Evolutionary conservation across 495 filamentous ascomycete species (phyloP).

Genomic region (Barbatosphaeria neglecta): DNA sequence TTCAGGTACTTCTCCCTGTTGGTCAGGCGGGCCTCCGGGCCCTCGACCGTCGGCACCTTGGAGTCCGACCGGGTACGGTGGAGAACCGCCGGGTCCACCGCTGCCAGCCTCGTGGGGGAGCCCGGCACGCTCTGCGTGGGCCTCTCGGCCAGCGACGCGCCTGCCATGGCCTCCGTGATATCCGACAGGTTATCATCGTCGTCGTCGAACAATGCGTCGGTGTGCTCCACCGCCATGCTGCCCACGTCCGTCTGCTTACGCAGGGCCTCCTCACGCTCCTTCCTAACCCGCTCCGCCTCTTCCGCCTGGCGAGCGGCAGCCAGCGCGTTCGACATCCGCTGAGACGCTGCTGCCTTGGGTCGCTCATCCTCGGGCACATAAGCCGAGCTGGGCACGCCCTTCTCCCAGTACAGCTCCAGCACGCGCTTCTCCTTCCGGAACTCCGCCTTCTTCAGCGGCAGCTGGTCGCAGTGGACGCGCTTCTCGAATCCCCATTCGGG

Average conservation of each 20-base stretch:
- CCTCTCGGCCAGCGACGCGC: conserved; percentile 74
- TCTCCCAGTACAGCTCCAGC: conserved; percentile 97
- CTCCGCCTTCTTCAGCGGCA: conserved; percentile 96
- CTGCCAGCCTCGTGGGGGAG: conserved; percentile 71
- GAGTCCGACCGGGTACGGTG: conserved; percentile 88
- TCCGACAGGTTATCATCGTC: conserved; percentile 85
- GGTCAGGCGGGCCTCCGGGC: conserved; percentile 63
- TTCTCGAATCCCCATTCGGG: conserved; percentile 98
- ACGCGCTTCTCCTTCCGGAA: conserved; percentile 90
- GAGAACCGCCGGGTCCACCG: conserved; percentile 53
- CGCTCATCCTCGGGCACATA: conserved; percentile 96
- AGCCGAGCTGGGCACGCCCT: conserved; percentile 89
- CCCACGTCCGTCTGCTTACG: conserved; percentile 88
- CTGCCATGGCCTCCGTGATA: conserved; percentile 70
- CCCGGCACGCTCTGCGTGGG: conserved; percentile 94
- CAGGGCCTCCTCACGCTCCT: conserved; percentile 76
- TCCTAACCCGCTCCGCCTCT: conserved; percentile 62
- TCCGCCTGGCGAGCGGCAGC: conserved; percentile 70
- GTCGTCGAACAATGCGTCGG: conserved; percentile 86
- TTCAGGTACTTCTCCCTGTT: conserved; percentile 96
- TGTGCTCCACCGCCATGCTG: conserved; percentile 79
- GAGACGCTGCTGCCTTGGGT: conserved; percentile 60
- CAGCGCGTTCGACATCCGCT: conserved; percentile 58
- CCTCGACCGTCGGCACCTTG: conserved; percentile 65
- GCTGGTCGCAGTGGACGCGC: conserved; percentile 95